Evolutionary conservation across 495 filamentous ascomycete species (phyloP).

Genomic region (Massariosphaeria phaeospora): DNA sequence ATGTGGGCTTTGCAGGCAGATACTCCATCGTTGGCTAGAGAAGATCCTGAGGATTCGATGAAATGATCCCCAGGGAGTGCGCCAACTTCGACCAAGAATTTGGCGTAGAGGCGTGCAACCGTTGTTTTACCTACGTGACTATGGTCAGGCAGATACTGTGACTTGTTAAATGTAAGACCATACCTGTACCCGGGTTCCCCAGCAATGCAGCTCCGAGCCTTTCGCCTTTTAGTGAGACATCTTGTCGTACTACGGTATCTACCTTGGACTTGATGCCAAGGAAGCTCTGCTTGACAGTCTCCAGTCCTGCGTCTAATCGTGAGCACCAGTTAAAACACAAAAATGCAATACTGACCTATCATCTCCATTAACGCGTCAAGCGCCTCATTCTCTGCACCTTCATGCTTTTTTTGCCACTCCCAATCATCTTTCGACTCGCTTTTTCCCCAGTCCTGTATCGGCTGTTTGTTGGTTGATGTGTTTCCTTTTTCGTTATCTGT

Average conservation of each 20-base stretch:
- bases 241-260: constrained; percentile 56
- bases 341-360: constrained; percentile 43
- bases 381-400: constrained; percentile 48
- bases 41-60: constrained; percentile 63
- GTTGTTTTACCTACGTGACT: constrained; percentile 68
- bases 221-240: constrained; percentile 51
- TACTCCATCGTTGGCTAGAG: constrained; percentile 61
- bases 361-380: constrained; percentile 65
- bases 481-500: neutral
- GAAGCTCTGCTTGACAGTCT: constrained; percentile 62
- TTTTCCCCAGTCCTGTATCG: constrained; percentile 4
- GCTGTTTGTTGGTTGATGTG: neutral
- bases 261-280: constrained; percentile 63
- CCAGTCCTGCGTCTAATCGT: constrained; percentile 47
- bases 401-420: constrained; percentile 53
- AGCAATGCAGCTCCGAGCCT: constrained; percentile 61
- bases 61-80: constrained; percentile 49
- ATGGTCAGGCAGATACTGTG: neutral
- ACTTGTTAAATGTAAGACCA: constrained; percentile 20
- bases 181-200: constrained; percentile 79
- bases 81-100: constrained; percentile 58
- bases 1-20: constrained; percentile 53
- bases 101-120: constrained; percentile 69
- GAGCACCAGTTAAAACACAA: neutral
- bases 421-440: constrained; percentile 45